Percentiles rank a stretch among this genome's conserved stretches.
These are phyloP conservation scores for Cryptococcus sp. DNA, from an alignment of 1,284 basidiomycete genomes.

Conservation along the genomic window DNA sequence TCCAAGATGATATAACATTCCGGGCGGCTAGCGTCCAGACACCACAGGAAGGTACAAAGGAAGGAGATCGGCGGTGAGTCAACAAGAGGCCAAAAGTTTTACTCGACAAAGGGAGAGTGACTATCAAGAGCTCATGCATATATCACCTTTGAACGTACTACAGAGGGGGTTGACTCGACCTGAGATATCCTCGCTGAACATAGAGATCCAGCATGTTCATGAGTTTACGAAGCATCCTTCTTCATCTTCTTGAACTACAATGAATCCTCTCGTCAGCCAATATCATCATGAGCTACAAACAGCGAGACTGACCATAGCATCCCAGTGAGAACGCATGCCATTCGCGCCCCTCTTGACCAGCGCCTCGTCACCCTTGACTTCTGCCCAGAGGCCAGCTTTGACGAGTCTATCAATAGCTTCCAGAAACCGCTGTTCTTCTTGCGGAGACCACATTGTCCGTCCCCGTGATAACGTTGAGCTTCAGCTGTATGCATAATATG, in stretches of 20 bases:
- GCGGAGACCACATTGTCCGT: slow-evolving; percentile 3
- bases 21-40: too few relatives aligned
- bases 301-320: slow-evolving; percentile 17
- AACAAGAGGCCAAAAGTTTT: too few relatives aligned
- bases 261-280: neutral
- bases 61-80: too few relatives aligned
- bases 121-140: too few relatives aligned
- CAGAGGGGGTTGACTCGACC: too few relatives aligned
- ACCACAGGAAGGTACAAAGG: too few relatives aligned
- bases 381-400: slow-evolving; percentile 16
- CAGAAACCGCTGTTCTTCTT: slow-evolving; percentile 20
- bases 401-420: slow-evolving; percentile 18
- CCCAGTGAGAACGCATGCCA: slow-evolving; percentile 21
- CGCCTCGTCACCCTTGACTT: slow-evolving; percentile 16
- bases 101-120: too few relatives aligned
- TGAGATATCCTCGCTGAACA: neutral
- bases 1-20: too few relatives aligned
- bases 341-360: slow-evolving; percentile 15
- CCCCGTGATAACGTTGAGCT: too few relatives aligned
- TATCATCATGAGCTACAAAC: neutral
- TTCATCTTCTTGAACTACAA: slow-evolving; percentile 4
- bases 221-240: too few relatives aligned
- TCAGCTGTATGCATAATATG: too few relatives aligned
- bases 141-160: too few relatives aligned
- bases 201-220: neutral